phyloP scores from a whole-genome alignment of 2,329 filamentous ascomycete species.

The Colletotrichum sp. region DNA sequence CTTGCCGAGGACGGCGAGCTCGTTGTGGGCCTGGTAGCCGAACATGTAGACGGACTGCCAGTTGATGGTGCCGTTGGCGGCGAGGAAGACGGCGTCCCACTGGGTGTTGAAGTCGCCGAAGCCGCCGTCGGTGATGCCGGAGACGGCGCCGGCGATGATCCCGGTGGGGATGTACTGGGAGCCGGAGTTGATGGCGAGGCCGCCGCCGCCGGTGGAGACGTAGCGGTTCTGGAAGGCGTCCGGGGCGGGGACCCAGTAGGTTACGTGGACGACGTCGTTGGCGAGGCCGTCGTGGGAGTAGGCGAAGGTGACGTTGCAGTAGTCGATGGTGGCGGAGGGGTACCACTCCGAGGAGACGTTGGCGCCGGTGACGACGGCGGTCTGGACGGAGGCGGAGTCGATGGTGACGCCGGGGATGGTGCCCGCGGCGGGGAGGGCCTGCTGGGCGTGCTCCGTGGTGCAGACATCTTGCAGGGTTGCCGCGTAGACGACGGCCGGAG shows the following conservation, averaged over 20 bases:
- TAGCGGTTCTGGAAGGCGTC: conserved; percentile 48
- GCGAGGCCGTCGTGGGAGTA: conserved; percentile 45
- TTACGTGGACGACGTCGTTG: conserved; percentile 37
- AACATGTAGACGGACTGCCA: conserved; percentile 15
- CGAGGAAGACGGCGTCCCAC: conserved; percentile 38
- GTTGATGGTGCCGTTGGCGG: conserved; percentile 31
- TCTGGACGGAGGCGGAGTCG: conserved; percentile 30
- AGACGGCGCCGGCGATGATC: conserved; percentile 50
- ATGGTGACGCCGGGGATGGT: conserved; percentile 31
- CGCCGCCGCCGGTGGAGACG: conserved; percentile 51
- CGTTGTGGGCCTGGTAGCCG: conserved; percentile 3
- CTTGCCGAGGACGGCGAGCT: conserved; percentile 42
- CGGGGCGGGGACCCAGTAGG: conserved; percentile 47
- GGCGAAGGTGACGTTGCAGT: conserved; percentile 51
- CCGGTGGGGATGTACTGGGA: conserved; percentile 38
- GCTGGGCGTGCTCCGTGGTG: conserved; percentile 23
- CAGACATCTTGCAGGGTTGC: conserved; percentile 26
- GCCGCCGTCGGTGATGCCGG: conserved; percentile 54
- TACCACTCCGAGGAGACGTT: conserved; percentile 32
- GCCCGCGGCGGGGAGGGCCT: conserved; percentile 24
- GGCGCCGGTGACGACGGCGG: conserved; percentile 33
- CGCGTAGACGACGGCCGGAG: conserved; percentile 14
- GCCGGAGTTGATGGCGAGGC: conserved; percentile 46
- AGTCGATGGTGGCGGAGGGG: conserved; percentile 36
- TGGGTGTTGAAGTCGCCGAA: conserved; percentile 50